Base-by-base conservation (phyloP, 2,329 filamentous ascomycete genomes). In the Huntiella omanensis region DNA sequence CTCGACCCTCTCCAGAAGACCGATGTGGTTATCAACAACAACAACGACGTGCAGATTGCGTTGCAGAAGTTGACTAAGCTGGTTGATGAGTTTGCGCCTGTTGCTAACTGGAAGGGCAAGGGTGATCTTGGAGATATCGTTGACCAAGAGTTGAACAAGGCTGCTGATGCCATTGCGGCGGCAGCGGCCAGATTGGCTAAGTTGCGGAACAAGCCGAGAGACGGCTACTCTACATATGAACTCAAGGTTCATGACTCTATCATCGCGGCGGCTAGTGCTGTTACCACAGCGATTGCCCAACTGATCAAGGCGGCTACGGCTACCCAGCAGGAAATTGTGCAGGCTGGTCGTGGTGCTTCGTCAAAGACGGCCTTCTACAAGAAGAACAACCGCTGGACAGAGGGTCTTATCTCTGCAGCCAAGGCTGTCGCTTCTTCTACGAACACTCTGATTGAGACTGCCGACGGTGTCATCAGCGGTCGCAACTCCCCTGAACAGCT, bases 321-420 rank as follows among this genome's bases (percentile, higher is more conserved):
- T 13, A 92, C 88, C 1, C 91, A 98, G 60, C 79, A 93, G 60
- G 91, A 98, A 65, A 98, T 98, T 58, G 91, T 98, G 38, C 80
- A 86, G 53, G 85, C 93, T 52, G 91, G 91, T 5, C 80, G 83
- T 15, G 91, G 91, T 33, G 82, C 80, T 19, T 84, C 83, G 44
- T 92, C 85, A 39, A 75, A 80, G 49, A 92, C 87, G 2, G 86
- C 87, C 17, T 98, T 98, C 63, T 98, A 98, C 77, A 96, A 96
- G 73, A 96, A 96, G 70, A 95, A 98, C 73, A 98, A 96, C 65
- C 77, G 91, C 45, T 98, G 91, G 91, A 98, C 91, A 0, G 91
- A 98, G 59, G 91, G 91, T 41, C 76, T 98, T 50, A 95, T 98
- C 59, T 94, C 85, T 34, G 91, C 91, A 1, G 88, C 91, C 53